Evolutionary conservation across 768 basidiomycete genomes (phyloP).

Genomic region (Mycena filopes): DNA sequence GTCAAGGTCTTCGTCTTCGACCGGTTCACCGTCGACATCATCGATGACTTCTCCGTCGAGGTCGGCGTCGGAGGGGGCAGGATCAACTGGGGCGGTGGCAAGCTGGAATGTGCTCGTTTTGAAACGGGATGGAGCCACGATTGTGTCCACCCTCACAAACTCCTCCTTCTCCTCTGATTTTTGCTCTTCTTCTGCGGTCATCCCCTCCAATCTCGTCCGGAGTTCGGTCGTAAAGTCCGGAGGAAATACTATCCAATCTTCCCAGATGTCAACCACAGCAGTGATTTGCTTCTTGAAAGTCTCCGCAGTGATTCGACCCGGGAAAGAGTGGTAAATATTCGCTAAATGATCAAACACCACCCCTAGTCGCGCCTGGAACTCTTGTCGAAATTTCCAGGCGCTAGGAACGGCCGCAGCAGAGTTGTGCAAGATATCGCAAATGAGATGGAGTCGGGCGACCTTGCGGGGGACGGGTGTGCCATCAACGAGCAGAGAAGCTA

Average conservation of each 20-base stretch:
- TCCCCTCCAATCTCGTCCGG: conserved; percentile 78
- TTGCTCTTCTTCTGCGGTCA: conserved; percentile 41
- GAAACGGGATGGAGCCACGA: conserved; percentile 67
- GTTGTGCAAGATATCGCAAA: conserved; percentile 98
- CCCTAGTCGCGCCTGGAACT: conserved; percentile 92
- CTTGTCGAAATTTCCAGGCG: conserved; percentile 97
- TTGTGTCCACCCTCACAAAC: conserved; percentile 37
- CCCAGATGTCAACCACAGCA: conserved; percentile 93
- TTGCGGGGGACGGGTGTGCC: conserved; percentile 98
- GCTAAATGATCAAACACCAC: conserved; percentile 96
- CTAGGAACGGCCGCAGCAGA: conserved; percentile 93
- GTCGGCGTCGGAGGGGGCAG: conserved; percentile 44
- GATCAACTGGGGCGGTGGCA: conserved; percentile 56
- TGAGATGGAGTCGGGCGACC: conserved; percentile 92
- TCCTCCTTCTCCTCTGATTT: conserved; percentile 43
- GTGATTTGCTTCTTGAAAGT: conserved; percentile 95
- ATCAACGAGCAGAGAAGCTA: conserved; percentile 88
- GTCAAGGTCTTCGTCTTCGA: conserved; percentile 52
- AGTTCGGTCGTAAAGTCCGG: conserved; percentile 85
- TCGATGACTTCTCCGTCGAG: conserved; percentile 62
- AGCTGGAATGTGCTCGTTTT: conserved; percentile 83
- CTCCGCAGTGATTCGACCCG: conserved; percentile 95
- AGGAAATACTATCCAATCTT: conserved; percentile 97
- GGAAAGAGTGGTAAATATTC: conserved; percentile 94
- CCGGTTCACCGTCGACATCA: conserved; percentile 52